These are phyloP conservation scores for Scedosporium dehoogii DNA, from an alignment of 2,329 filamentous ascomycete genomes.

Conservation along the genomic window DNA sequence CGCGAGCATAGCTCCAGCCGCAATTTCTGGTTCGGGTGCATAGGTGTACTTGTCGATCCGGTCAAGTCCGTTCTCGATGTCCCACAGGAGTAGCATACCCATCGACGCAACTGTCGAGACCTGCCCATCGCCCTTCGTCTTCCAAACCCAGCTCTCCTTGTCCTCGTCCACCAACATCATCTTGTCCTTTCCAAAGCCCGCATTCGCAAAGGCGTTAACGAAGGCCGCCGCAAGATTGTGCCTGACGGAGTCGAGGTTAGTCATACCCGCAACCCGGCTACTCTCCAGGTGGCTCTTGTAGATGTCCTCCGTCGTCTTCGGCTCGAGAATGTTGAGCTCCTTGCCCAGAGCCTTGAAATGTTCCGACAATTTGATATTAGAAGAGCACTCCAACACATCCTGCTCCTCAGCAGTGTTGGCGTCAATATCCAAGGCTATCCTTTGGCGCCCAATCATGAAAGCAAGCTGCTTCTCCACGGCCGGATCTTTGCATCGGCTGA, in stretches of 20 bases:
- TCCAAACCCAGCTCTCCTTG: conserved; percentile 95
- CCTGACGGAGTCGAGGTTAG: conserved; percentile 87
- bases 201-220: conserved; percentile 95
- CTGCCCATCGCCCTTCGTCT: conserved; percentile 98
- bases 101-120: conserved; percentile 90
- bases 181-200: conserved; percentile 91
- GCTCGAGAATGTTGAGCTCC: conserved; percentile 92
- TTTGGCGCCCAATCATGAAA: conserved; percentile 84
- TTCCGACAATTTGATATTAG: conserved; percentile 78
- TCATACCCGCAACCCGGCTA: conserved; percentile 82
- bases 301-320: conserved; percentile 95
- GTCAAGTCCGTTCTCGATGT: conserved; percentile 83
- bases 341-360: conserved; percentile 92
- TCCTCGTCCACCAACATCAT: conserved; percentile 90
- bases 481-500: conserved; percentile 69
- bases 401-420: conserved; percentile 66
- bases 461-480: conserved; percentile 87
- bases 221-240: conserved; percentile 95
- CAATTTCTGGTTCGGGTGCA: conserved; percentile 57
- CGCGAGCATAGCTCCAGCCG: conserved; percentile 83
- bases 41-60: conserved; percentile 95
- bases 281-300: conserved; percentile 99
- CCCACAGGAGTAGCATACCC: conserved; percentile 86
- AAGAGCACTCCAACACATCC: conserved; percentile 71
- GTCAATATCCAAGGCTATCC: conserved; percentile 66